Percentiles rank a stretch among this genome's conserved stretches.
Evolutionary conservation across 495 filamentous ascomycete genomes (phyloP).

Genomic region (Saxophila tyrrhenica): DNA sequence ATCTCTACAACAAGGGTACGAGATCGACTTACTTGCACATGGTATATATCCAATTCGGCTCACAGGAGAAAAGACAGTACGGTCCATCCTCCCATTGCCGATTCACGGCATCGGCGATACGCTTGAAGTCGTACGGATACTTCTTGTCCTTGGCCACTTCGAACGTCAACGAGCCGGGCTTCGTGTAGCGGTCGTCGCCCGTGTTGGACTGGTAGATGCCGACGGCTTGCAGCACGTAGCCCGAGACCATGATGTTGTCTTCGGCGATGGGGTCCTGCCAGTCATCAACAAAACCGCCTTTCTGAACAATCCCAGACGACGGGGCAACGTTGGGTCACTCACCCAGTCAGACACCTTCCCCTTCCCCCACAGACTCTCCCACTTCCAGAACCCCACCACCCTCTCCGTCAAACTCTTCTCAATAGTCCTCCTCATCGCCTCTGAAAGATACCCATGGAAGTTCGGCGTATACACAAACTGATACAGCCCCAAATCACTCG

Average conservation of each 20-base stretch:
- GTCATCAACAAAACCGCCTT: no score
- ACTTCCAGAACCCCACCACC: slow-evolving; percentile 16
- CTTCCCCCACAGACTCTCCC: slow-evolving; percentile 10
- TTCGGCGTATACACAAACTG: slow-evolving; percentile 15
- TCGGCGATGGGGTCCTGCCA: slow-evolving; percentile 9
- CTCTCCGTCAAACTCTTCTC: slow-evolving; percentile 11
- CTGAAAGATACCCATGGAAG: slow-evolving; percentile 13
- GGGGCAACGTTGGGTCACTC: no score
- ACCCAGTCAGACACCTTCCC: not conserved
- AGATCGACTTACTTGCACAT: slow-evolving; percentile 6
- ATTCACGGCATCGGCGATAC: slow-evolving; percentile 6
- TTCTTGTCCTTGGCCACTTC: slow-evolving; percentile 1
- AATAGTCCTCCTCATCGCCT: slow-evolving; percentile 8
- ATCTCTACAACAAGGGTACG: not conserved
- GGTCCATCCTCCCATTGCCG: slow-evolving; percentile 6
- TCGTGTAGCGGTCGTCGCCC: slow-evolving; percentile 8
- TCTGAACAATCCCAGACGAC: no score
- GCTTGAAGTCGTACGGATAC: slow-evolving; percentile 7
- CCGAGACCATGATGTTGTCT: slow-evolving; percentile 18
- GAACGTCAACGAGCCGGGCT: slow-evolving; percentile 11
- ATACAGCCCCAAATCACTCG: slow-evolving; percentile 10
- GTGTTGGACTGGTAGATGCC: slow-evolving; percentile 13
- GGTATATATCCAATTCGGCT: slow-evolving; percentile 16
- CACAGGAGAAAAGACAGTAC: slow-evolving; percentile 14
- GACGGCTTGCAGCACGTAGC: slow-evolving; percentile 8